A percentile compares a stretch with the other conserved stretches of the same genome.
phyloP scores from a whole-genome alignment of 495 filamentous ascomycete species.

The Pyronema domesticum region DNA sequence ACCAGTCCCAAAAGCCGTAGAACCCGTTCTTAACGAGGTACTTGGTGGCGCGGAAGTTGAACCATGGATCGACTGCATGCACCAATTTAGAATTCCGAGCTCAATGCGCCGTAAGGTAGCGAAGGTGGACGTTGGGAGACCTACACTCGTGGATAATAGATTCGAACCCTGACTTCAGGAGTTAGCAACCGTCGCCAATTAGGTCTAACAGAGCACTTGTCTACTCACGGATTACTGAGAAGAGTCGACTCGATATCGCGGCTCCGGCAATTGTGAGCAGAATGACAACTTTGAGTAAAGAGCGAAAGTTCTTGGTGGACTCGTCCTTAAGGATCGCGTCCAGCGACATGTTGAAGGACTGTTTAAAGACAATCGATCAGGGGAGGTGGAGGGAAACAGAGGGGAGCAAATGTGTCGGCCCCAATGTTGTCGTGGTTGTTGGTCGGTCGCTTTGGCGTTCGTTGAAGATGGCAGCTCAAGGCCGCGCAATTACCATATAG shows the following conservation, averaged over 20 bases:
- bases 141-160: slow-evolving; percentile 99
- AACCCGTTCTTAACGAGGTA: slow-evolving; percentile 93
- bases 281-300: slow-evolving; percentile 78
- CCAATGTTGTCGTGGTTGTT: not conserved
- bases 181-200: slow-evolving; percentile 1
- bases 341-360: slow-evolving; percentile 17
- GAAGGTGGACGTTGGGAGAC: slow-evolving; percentile 25
- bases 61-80: slow-evolving; percentile 90
- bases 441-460: not conserved
- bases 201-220: slow-evolving; percentile 2
- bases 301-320: slow-evolving; percentile 58
- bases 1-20: slow-evolving; percentile 99
- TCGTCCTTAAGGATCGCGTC: slow-evolving; percentile 47
- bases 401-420: not conserved
- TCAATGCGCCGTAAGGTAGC: not conserved
- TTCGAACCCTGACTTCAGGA: slow-evolving; percentile 55
- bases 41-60: slow-evolving; percentile 97
- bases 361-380: not conserved
- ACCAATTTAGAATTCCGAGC: not conserved
- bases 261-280: slow-evolving; percentile 81
- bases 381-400: not conserved
- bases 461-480: not conserved
- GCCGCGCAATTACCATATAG: not conserved
- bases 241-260: slow-evolving; percentile 83
- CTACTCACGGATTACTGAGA: slow-evolving; percentile 86